Conservation (phyloP, 257 asterid genomes). For the Solanum rostratum region DNA sequence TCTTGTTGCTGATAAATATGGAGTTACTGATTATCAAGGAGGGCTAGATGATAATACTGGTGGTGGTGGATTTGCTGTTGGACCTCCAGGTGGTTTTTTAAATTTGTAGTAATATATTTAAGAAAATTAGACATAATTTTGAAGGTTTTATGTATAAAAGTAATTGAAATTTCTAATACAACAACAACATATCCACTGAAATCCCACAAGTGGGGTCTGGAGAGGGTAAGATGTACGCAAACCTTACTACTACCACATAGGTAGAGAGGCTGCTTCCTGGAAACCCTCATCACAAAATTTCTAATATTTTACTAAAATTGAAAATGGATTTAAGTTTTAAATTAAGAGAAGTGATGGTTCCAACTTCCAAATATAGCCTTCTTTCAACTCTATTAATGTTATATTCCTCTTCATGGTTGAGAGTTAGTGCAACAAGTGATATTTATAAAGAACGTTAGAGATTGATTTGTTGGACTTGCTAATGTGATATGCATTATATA, state of each 20-base stretch:
- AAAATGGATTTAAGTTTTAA: neutral
- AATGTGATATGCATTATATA: too few relatives aligned
- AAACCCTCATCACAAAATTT: too few relatives aligned
- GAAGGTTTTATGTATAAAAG: neutral
- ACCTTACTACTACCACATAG: too few relatives aligned
- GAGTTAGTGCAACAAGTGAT: neutral
- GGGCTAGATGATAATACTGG: neutral
- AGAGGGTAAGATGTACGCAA: too few relatives aligned
- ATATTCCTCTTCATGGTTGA: neutral
- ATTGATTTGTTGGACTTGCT: too few relatives aligned
- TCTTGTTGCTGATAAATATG: neutral
- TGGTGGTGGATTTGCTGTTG: slow-evolving; percentile 1
- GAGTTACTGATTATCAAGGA: neutral
- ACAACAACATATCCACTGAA: too few relatives aligned
- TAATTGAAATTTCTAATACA: neutral
- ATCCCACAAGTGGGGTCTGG: too few relatives aligned
- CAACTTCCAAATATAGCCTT: neutral
- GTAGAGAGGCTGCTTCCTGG: too few relatives aligned
- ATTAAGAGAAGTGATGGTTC: neutral
- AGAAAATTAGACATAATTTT: neutral
- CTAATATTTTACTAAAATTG: neutral
- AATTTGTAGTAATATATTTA: neutral
- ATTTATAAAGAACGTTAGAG: too few relatives aligned
- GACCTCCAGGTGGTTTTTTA: neutral
- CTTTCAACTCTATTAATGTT: neutral